Evolutionary conservation across 2,329 filamentous ascomycete genomes (phyloP).

Genomic region (Cladosporium halotolerans): DNA sequence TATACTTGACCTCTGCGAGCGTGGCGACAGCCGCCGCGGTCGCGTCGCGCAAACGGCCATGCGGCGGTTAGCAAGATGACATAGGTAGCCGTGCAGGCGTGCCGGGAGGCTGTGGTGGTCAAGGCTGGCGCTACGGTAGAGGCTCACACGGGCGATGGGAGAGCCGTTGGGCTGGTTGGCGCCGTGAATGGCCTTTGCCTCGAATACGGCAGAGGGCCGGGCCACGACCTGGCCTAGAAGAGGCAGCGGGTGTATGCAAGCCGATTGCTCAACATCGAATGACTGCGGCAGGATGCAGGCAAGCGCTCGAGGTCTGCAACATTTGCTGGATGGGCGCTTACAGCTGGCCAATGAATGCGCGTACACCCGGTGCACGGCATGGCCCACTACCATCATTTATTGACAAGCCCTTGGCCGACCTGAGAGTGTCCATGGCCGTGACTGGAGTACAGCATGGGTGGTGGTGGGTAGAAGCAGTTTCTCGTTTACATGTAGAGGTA

Average conservation of each 20-base stretch:
- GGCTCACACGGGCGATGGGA: slow-evolving; percentile 15
- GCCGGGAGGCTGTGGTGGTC: slow-evolving; percentile 21
- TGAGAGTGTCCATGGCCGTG: no score
- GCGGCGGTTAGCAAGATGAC: slow-evolving; percentile 25
- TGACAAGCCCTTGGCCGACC: background rate
- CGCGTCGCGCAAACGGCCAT: slow-evolving; percentile 15
- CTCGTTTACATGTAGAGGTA: no score
- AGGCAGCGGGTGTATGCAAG: background rate
- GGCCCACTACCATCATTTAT: background rate
- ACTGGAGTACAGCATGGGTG: no score
- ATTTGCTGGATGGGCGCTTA: slow-evolving; percentile 41
- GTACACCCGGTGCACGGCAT: background rate
- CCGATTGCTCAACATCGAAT: slow-evolving; percentile 7
- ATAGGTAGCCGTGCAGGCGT: slow-evolving; percentile 10
- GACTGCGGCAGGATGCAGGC: background rate
- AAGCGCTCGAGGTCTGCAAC: slow-evolving; percentile 9
- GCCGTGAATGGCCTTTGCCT: background rate
- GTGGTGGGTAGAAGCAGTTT: no score
- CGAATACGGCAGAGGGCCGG: slow-evolving; percentile 1
- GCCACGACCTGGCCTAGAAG: slow-evolving; percentile 8
- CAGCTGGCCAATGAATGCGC: slow-evolving; percentile 37
- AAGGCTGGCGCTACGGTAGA: slow-evolving; percentile 27
- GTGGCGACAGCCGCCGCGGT: slow-evolving; percentile 17
- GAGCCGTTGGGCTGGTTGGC: slow-evolving; percentile 3
- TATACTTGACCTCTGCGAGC: slow-evolving; percentile 19